Base-by-base conservation (phyloP, 2,329 filamentous ascomycete genomes). In the Cercospora janseana region DNA sequence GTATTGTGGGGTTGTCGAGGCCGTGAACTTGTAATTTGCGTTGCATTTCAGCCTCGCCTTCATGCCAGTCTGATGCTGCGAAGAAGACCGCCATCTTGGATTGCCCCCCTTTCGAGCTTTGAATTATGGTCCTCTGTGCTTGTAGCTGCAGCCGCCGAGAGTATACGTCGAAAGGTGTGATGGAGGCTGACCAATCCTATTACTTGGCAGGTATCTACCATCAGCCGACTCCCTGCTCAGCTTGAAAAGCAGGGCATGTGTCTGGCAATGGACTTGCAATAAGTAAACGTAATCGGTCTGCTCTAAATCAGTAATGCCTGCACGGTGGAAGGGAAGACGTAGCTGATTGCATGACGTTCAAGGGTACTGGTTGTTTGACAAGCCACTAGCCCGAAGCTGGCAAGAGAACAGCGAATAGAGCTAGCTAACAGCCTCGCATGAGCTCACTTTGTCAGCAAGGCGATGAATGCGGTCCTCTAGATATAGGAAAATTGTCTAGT, bases 1-100 rank as follows among this genome's bases (percentile, higher is more conserved):
- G 72, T 1, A 77, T 69, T 0, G 42, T 46, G 8, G 42, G 42
- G 10, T 46, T 46, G 42, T 46, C 42, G 4, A 46, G 29, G 13
- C 29, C 42, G 13, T 27, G 42, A 18, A 46, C 42, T 21, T 46
- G 42, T 21, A 46, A 24, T 6, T 46, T 46, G 3, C 21, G 16
- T 15, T 46, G 42, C 16, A 46, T 46, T 27, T 46, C 28, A 34
- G 29, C 42, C 20, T 46, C 42, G 9, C 42, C 42, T 9, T 18
- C 16, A 21, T 46, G 42, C 28, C 28, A 46, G n/a, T 46, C 42
- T 10, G 35, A n/a, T n/a, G 42, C 42, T 46, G 28, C 42, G 29
- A 46, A 46, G 20, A 46, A 34, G 4, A 46, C 20, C 16, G 42
- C 42, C 42, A 46, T 46, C 9, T 4, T 34, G n/a, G 4, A 4